phyloP scores from a whole-genome alignment of 2,329 filamentous ascomycete species.

The Sordariomycetes sp. region DNA sequence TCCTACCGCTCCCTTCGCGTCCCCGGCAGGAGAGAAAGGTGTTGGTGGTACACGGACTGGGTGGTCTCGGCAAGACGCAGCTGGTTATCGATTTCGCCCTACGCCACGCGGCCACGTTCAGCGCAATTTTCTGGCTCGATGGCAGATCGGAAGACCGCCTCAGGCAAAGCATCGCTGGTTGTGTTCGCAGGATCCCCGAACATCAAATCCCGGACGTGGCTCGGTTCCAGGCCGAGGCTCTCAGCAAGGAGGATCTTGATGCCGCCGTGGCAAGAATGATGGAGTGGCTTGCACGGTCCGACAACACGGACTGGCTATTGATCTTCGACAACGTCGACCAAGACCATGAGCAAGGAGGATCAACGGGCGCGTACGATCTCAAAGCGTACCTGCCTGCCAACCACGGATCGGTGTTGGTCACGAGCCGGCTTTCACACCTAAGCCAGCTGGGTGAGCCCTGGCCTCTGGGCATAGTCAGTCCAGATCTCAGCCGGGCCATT shows the following conservation, averaged over 20 bases:
- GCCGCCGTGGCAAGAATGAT: conserved; percentile 12
- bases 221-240: conserved; percentile 6
- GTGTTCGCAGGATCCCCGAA: conserved; percentile 10
- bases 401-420: conserved; percentile 17
- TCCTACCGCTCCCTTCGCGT: conserved; percentile 7
- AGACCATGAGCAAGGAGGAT: conserved; percentile 9
- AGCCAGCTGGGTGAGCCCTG: conserved; percentile 11
- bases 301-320: conserved; percentile 20
- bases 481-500: neutral
- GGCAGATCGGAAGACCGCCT: conserved; percentile 16
- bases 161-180: conserved; percentile 15
- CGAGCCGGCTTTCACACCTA: conserved; percentile 13
- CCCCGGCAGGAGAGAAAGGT: neutral
- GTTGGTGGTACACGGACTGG: neutral
- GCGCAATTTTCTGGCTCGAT: conserved; percentile 20
- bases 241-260: conserved; percentile 10
- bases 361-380: conserved; percentile 13
- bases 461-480: conserved; percentile 11
- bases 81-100: conserved; percentile 1
- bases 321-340: conserved; percentile 22
- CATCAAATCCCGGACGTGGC: no score
- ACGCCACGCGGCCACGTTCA: conserved; percentile 10
- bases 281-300: conserved; percentile 14
- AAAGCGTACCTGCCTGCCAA: conserved; percentile 12
- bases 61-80: conserved; percentile 6